Percentiles rank a stretch among this genome's conserved stretches.
Evolutionary conservation across 2,329 filamentous ascomycete species (phyloP).

Genomic region (Chrysosporium keratinophilum): DNA sequence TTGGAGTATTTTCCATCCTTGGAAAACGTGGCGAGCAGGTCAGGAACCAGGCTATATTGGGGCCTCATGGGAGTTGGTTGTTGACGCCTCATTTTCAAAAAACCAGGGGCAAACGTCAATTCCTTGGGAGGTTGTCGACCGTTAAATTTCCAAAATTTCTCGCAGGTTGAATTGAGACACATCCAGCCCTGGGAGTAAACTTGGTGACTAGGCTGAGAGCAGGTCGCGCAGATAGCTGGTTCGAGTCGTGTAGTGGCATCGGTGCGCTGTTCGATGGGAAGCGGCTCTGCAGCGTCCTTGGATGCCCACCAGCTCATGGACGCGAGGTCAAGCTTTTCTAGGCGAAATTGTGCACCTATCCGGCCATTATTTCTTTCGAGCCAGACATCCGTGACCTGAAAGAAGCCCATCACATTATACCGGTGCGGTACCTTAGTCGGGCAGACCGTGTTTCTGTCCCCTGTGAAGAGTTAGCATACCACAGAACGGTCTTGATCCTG

Average conservation of each 20-base stretch:
- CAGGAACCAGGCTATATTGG: constrained; percentile 32
- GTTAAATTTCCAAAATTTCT: constrained; percentile 45
- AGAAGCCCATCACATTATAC: constrained; percentile 59
- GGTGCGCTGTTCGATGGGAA: constrained; percentile 25
- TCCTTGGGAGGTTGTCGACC: constrained; percentile 23
- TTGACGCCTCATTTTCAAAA: constrained; percentile 45
- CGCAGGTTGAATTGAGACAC: constrained; percentile 47
- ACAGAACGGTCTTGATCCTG: not conserved
- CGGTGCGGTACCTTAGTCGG: constrained; percentile 44
- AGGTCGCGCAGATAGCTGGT: constrained; percentile 32
- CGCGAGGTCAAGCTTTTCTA: constrained; percentile 51
- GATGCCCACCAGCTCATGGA: constrained; percentile 51
- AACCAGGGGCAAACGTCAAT: constrained; percentile 45
- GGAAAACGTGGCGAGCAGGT: constrained; percentile 32
- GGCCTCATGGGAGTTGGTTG: constrained; percentile 33
- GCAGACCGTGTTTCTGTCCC: constrained; percentile 42
- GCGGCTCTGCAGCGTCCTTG: constrained; percentile 22
- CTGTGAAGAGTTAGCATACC: constrained; percentile 28
- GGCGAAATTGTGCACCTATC: constrained; percentile 47
- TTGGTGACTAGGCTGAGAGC: constrained; percentile 27
- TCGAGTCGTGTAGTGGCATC: constrained; percentile 19
- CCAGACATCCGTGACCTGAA: constrained; percentile 60
- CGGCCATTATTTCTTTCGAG: constrained; percentile 42
- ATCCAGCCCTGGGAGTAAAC: constrained; percentile 45
- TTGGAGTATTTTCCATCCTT: constrained; percentile 33